Percentiles rank a stretch among this genome's conserved stretches.
phyloP scores from a whole-genome alignment of 2,329 filamentous ascomycete genomes.

The Westerdykella ornata region DNA sequence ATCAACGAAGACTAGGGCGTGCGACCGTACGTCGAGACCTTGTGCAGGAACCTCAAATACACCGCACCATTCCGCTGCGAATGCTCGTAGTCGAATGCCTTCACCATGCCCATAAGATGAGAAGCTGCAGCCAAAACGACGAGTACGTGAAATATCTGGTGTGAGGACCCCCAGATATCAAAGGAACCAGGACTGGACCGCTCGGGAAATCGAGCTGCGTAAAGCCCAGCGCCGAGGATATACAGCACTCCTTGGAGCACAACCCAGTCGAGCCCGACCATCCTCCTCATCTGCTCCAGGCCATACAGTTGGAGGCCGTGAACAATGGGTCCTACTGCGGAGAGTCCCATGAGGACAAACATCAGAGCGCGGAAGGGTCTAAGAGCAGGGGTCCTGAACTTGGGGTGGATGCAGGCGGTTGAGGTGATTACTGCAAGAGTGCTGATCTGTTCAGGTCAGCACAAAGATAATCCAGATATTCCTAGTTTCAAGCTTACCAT shows the following conservation, averaged over 20 bases:
- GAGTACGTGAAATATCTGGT: constrained; percentile 92
- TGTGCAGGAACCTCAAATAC: constrained; percentile 10
- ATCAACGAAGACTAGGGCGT: neutral
- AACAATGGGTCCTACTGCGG: constrained; percentile 73
- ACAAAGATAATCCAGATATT: neutral
- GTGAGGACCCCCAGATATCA: constrained; percentile 87
- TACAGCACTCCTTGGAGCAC: constrained; percentile 76
- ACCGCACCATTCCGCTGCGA: constrained; percentile 28
- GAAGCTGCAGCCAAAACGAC: constrained; percentile 75
- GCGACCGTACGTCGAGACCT: constrained; percentile 7
- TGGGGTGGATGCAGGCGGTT: constrained; percentile 68
- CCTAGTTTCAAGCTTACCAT: constrained; percentile 48
- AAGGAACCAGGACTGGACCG: constrained; percentile 68
- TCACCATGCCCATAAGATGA: constrained; percentile 73
- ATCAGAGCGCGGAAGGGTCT: constrained; percentile 79
- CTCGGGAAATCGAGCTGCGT: constrained; percentile 83
- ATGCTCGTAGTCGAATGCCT: constrained; percentile 83
- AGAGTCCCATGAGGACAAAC: constrained; percentile 83
- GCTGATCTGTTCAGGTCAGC: constrained; percentile 55
- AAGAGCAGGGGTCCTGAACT: constrained; percentile 76
- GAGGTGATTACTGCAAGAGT: constrained; percentile 70
- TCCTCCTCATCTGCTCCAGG: constrained; percentile 55
- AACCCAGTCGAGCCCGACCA: constrained; percentile 77
- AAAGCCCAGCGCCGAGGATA: constrained; percentile 76
- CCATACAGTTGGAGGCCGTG: constrained; percentile 69